Evolutionary conservation across 768 basidiomycete genomes (phyloP).

Genomic region (Dentipellis sp.): DNA sequence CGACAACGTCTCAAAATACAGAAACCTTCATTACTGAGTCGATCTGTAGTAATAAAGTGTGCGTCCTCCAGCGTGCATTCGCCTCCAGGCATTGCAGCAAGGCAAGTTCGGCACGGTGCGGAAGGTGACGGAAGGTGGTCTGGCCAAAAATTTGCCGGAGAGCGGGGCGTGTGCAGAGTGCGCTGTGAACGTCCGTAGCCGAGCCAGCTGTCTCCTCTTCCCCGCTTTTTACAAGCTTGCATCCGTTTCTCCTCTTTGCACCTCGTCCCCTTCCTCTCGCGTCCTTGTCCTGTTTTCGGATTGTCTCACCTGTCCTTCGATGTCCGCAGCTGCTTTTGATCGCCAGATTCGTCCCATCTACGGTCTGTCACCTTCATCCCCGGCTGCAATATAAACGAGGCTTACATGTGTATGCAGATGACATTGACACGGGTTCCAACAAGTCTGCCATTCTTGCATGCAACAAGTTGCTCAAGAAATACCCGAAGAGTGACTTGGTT

Average conservation of each 20-base stretch:
- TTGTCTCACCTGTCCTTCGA: constrained; percentile 16
- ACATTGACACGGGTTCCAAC: constrained; percentile 78
- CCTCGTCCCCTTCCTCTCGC: not conserved
- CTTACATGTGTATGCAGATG: constrained; percentile 40
- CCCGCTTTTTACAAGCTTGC: not conserved
- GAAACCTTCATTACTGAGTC: no score
- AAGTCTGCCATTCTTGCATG: constrained; percentile 80
- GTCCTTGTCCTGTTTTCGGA: not conserved
- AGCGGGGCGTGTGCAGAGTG: no score
- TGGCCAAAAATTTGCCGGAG: no score
- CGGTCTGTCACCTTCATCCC: constrained; percentile 31
- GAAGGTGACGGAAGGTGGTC: no score
- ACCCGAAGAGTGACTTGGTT: constrained; percentile 61
- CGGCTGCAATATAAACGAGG: constrained; percentile 2
- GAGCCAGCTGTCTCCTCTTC: not conserved
- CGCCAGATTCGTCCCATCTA: constrained; percentile 83
- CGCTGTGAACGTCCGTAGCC: not conserved
- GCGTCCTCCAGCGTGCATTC: no score
- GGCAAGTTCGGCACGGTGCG: no score
- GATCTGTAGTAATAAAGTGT: no score
- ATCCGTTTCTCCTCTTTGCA: not conserved
- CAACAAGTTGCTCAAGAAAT: constrained; percentile 84
- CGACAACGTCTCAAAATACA: no score
- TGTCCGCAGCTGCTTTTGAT: constrained; percentile 55
- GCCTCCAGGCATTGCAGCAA: no score